Base-by-base conservation (phyloP, 192 early-diverging fungal genomes). In the Backusella liffmaniae region DNA sequence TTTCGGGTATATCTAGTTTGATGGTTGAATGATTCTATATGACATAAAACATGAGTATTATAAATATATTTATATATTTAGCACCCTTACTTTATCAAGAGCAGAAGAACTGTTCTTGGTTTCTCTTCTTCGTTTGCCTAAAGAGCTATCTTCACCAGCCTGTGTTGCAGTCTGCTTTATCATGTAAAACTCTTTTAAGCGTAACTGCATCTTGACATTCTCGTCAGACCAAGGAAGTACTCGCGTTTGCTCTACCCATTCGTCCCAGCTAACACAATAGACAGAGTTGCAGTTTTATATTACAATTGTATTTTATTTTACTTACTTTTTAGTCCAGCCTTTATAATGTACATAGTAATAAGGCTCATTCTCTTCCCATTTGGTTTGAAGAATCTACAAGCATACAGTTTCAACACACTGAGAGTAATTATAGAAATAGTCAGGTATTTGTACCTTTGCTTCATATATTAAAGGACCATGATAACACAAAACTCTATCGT, bases 311-410 rank as follows among this genome's bases (percentile, higher is more conserved):
- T 1, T 29, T 13, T 12, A n/a, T 26, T 32, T 32, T 4, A 72
- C 86, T 83, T 84, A 96, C 95, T 92, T 96, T 75, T 93, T 91
- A 80, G 97, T 98, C 98, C 98, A 99, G 16, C 98, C 97, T 76
- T 96, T 94, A 83, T 99, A 99, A 81, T 99, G 98, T 8, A 99
- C 93, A 80, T 93, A 93, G 84, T 99, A 99, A 79, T 93, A 91
- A 0, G 94, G 92, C 7, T 87, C 84, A 21, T 90, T 89, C 70
- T 90, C 86, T 83, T 89, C 88, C 79, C 87, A 76, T 62, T 97
- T 93, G 16, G 90, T 90, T 79, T 98, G 94, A 56, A 97, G 83
- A 70, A 98, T 89, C 93, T 94, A 84, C 2, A 29, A 29, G 29
- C 6, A 21, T n/a, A 7, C 16, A 32, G 56, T 30, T 73, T 16